A percentile compares a stretch with the other conserved stretches of the same genome.
These are phyloP conservation scores for Diaporthe ilicicola DNA, from an alignment of 2,329 filamentous ascomycete genomes.

Conservation along the genomic window DNA sequence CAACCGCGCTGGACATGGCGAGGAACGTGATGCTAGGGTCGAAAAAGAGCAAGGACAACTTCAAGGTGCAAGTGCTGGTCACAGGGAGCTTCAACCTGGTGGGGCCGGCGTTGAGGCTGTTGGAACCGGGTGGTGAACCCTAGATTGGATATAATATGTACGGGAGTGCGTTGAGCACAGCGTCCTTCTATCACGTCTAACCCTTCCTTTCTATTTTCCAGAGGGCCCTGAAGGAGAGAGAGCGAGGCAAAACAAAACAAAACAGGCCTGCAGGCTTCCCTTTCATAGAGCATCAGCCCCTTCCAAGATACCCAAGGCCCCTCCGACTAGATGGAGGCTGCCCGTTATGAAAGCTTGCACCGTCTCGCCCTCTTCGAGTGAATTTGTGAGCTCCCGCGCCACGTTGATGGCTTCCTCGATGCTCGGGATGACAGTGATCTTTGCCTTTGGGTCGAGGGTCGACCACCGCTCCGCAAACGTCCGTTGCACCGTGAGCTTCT, in stretches of 20 bases:
- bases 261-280: neutral
- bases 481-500: conserved; percentile 61
- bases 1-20: conserved; percentile 27
- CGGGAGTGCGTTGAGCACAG: conserved; percentile 32
- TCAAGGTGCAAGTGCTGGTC: conserved; percentile 49
- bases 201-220: neutral
- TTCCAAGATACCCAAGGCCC: conserved; percentile 45
- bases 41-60: conserved; percentile 26
- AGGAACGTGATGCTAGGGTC: conserved; percentile 19
- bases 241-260: neutral
- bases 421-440: conserved; percentile 57
- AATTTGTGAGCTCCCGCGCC: conserved; percentile 47
- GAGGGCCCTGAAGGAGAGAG: neutral
- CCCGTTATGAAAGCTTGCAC: conserved; percentile 58
- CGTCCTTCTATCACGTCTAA: neutral
- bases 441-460: conserved; percentile 54
- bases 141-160: conserved; percentile 34
- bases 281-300: conserved; percentile 39
- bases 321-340: conserved; percentile 57
- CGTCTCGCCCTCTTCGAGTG: conserved; percentile 38
- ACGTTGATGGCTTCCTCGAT: conserved; percentile 64
- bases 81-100: conserved; percentile 72
- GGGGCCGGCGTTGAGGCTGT: conserved; percentile 60
- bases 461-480: conserved; percentile 62
- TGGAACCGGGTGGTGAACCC: conserved; percentile 47